Conservation (phyloP, 2,329 filamentous ascomycete species). For the Trichoderma simmonsii region DNA sequence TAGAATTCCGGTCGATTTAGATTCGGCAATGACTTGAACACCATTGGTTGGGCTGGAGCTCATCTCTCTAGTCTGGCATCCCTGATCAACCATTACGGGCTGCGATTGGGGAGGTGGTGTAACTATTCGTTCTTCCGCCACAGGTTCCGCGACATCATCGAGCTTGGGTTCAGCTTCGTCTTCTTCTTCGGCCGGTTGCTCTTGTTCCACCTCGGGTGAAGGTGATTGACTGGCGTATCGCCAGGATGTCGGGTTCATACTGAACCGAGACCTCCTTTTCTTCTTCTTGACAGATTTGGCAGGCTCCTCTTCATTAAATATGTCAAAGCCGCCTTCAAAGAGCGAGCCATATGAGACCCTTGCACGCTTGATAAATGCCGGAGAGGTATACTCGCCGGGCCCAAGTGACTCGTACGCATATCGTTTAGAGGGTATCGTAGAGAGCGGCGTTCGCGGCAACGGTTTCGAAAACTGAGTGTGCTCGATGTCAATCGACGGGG, state of each 20-base stretch:
- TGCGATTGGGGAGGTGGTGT: conserved; percentile 23
- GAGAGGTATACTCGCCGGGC: conserved; percentile 64
- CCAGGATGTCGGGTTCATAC: conserved; percentile 67
- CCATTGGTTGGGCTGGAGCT: conserved; percentile 29
- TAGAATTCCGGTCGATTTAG: conserved; percentile 19
- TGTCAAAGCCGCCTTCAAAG: conserved; percentile 62
- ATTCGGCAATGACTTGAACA: conserved; percentile 30
- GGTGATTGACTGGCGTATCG: conserved; percentile 68
- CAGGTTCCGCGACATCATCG: conserved; percentile 19
- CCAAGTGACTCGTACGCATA: conserved; percentile 35
- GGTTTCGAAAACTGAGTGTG: conserved; percentile 6
- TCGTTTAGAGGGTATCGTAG: conserved; percentile 32
- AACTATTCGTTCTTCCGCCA: conserved; percentile 1
- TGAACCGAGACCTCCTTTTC: conserved; percentile 68
- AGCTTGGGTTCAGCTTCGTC: conserved; percentile 6
- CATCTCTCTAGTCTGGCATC: conserved; percentile 34
- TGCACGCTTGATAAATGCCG: conserved; percentile 73
- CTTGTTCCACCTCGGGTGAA: conserved; percentile 59
- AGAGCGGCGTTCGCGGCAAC: not conserved
- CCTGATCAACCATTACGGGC: conserved; percentile 36
- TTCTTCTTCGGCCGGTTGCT: conserved; percentile 30
- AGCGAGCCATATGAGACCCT: conserved; percentile 67
- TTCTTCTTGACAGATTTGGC: conserved; percentile 62
- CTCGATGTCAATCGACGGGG: not conserved
- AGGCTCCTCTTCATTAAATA: conserved; percentile 55